These are phyloP conservation scores for Epichloe bromicola DNA, from an alignment of 2,329 filamentous ascomycete genomes.

Conservation along the genomic window DNA sequence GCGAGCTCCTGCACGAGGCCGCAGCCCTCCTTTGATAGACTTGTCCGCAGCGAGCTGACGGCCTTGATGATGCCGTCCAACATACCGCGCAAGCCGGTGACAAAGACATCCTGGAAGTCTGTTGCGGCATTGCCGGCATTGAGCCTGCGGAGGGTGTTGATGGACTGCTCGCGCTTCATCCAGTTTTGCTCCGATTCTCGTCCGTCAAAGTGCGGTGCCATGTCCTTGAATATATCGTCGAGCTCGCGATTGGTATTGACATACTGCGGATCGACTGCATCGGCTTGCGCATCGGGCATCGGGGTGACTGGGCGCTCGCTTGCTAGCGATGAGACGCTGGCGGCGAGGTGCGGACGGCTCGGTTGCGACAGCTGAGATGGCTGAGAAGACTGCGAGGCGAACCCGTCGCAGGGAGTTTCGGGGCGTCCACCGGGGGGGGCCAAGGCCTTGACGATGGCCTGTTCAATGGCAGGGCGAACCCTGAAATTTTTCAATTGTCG, in stretches of 20 bases:
- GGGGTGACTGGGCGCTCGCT: constrained; percentile 46
- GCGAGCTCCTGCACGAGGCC: constrained; percentile 76
- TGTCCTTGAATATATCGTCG: constrained; percentile 75
- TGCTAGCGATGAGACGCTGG: constrained; percentile 36
- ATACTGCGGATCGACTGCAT: constrained; percentile 66
- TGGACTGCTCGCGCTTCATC: constrained; percentile 71
- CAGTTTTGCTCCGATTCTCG: constrained; percentile 87
- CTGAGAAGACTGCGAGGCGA: constrained; percentile 15
- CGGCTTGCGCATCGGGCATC: constrained; percentile 48
- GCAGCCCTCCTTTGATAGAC: constrained; percentile 77
- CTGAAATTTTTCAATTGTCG: constrained; percentile 73
- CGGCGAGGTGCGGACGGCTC: constrained; percentile 31
- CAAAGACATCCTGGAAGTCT: constrained; percentile 61
- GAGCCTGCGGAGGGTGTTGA: constrained; percentile 62
- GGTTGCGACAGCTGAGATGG: constrained; percentile 9
- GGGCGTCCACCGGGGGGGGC: constrained; percentile 38
- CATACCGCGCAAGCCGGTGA: constrained; percentile 57
- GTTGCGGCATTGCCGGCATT: constrained; percentile 71
- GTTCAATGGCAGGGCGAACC: constrained; percentile 74
- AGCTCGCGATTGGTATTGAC: constrained; percentile 75
- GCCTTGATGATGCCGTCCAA: constrained; percentile 85
- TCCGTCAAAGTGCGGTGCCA: constrained; percentile 73
- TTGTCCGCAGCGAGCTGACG: constrained; percentile 72
- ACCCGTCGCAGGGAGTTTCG: constrained; percentile 26
- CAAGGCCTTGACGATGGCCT: constrained; percentile 66